Evolutionary conservation across 73 alveolate species (phyloP).

Genomic region (Chromera velia): DNA sequence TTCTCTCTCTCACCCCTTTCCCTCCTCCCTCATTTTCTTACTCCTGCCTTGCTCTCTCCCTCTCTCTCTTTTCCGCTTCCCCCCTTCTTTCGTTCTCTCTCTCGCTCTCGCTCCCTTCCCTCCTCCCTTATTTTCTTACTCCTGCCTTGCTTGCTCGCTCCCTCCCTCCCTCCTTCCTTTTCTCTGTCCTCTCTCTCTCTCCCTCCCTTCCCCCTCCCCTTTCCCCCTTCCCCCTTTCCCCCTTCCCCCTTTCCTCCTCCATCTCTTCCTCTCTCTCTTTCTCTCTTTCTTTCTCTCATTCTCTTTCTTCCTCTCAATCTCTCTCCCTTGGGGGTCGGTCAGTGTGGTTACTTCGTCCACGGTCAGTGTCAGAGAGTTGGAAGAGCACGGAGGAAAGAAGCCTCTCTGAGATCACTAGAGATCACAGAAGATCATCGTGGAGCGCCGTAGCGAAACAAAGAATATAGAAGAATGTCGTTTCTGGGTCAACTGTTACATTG

Average conservation of each 20-base stretch:
- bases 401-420: not conserved
- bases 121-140: not conserved
- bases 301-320: not conserved
- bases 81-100: not conserved
- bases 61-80: not conserved
- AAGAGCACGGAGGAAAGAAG: not conserved
- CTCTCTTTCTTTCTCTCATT: not conserved
- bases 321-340: not conserved
- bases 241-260: not conserved
- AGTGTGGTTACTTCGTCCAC: not conserved
- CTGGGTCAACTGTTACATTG: not conserved
- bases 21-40: not conserved
- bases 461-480: not conserved
- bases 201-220: not conserved
- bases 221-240: not conserved
- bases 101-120: not conserved
- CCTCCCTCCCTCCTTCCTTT: not conserved
- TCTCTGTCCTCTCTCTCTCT: not conserved
- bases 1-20: not conserved
- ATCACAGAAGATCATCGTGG: not conserved
- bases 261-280: not conserved
- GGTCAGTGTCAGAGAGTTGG: not conserved
- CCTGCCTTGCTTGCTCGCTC: not conserved
- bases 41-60: not conserved
- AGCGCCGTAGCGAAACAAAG: not conserved